These are phyloP conservation scores for Leersia perrieri DNA, from an alignment of 176 grass and related monocot genomes.

Conservation along the genomic window DNA sequence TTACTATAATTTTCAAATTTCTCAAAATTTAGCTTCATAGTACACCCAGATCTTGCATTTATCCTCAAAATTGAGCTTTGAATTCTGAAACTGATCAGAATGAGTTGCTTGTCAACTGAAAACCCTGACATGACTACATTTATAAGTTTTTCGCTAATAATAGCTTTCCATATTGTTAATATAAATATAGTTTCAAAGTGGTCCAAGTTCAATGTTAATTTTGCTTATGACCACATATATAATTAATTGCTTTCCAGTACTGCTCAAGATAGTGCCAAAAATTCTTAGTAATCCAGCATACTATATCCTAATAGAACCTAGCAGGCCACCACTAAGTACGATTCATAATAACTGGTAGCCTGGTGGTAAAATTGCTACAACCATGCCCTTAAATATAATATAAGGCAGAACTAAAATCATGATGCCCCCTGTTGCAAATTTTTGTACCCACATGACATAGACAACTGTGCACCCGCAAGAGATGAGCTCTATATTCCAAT, in stretches of 20 bases:
- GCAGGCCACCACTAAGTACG: not conserved
- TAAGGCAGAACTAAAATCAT: not conserved
- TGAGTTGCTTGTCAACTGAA: not conserved
- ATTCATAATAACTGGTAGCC: not conserved
- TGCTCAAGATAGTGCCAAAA: not conserved
- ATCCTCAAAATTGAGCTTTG: not conserved
- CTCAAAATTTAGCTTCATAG: not conserved
- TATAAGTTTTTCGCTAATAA: not conserved
- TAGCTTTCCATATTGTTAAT: not conserved
- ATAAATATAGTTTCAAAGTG: not conserved
- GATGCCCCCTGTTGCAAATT: not conserved
- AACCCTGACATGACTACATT: not conserved
- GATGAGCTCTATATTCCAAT: not conserved
- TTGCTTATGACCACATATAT: not conserved
- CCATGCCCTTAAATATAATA: not conserved
- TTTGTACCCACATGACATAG: not conserved
- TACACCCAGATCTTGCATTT: not conserved
- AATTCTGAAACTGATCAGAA: not conserved
- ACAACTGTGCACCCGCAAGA: not conserved
- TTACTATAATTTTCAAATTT: not conserved
- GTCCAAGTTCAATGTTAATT: not conserved
- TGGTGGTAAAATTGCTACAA: not conserved
- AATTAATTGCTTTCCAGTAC: not conserved
- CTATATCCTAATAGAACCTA: not conserved
- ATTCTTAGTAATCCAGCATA: not conserved